Evolutionary conservation across 768 basidiomycete species (phyloP), one percentile per base, ranked within the genome.

Genomic region (Naganishia onofrii): DNA sequence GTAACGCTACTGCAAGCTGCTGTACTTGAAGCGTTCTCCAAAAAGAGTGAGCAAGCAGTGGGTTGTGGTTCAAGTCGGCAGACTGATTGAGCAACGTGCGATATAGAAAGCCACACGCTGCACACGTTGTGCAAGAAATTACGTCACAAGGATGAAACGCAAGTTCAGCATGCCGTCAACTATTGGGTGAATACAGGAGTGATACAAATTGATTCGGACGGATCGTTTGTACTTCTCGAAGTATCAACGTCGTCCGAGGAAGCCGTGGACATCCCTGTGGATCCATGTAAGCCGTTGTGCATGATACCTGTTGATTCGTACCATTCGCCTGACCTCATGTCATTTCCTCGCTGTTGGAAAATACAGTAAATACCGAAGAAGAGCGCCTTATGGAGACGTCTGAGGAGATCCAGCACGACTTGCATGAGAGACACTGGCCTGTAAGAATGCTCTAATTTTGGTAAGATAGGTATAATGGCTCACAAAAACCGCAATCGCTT

Each of bases 1-100:
- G 92, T 91, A 3, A 87, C 88, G 0, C 92, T 93, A 0, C 80
- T 98, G 23, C 94, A 98, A 77, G 96, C 95, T 10, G 90, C 92
- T 0, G 87, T 95, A 70, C 88, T 94, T 58, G 92, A 94, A 74
- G 83, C 92, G 3, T 96, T 97, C 77, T 88, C 87, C 0, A 84
- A 88, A 69, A 86, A 88, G 79, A 83, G 92, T 88, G 34, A 28
- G 79, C 74, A 34, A 32, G 32, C 17, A 13, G 23, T 12, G n/a
- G 23, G 4, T 21, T 9, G 31, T 12, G 3, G 31, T 12, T 28
- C 26, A 9, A 19, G 17, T n/a, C 34, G 12, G 12, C 4, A 4
- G 52, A 48, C 13, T 2, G 8, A 10, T 60, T 44, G 32, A 60
- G 19, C 31, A 31, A 51, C 3, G 48, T n/a, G 1, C 12, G 21